Percentiles rank a stretch among this genome's conserved stretches.
Evolutionary conservation across 1,139 yeast genomes (phyloP).

Genomic region (Blastobotrys malaysiensis): DNA sequence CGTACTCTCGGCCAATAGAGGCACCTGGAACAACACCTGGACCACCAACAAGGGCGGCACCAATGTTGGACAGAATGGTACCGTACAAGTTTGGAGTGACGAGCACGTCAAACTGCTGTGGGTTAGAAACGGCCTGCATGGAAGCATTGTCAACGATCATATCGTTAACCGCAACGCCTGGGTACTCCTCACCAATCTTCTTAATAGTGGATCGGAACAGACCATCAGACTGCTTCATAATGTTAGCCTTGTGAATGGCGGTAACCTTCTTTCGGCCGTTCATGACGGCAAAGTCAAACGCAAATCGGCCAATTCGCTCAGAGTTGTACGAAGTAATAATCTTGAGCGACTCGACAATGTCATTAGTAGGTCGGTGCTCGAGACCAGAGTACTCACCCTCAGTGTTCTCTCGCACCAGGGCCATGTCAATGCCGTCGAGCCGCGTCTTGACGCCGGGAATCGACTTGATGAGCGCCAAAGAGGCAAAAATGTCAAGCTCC

Average conservation of each 20-base stretch:
- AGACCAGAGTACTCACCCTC: constrained; percentile 99
- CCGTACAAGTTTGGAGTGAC: constrained; percentile 99
- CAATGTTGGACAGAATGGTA: constrained; percentile 93
- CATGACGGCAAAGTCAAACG: constrained; percentile 90
- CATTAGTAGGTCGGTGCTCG: constrained; percentile 96
- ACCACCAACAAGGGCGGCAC: constrained; percentile 98
- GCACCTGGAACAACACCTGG: constrained; percentile 99
- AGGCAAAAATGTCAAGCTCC: constrained; percentile 92
- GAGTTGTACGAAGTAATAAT: constrained; percentile 92
- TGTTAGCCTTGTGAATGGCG: constrained; percentile 98
- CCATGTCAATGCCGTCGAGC: constrained; percentile 83
- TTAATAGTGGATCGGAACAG: constrained; percentile 92
- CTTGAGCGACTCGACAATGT: constrained; percentile 95
- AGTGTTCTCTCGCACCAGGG: constrained; percentile 92
- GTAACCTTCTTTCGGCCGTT: constrained; percentile 91
- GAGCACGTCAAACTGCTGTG: constrained; percentile 96
- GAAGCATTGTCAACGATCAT: constrained; percentile 98
- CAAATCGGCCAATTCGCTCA: constrained; percentile 96
- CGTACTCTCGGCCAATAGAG: constrained; percentile 95
- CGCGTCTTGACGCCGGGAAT: constrained; percentile 93
- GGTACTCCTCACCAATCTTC: constrained; percentile 86
- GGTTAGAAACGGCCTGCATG: constrained; percentile 98
- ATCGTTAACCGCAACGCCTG: constrained; percentile 77
- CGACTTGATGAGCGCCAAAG: constrained; percentile 86
- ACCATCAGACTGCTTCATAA: constrained; percentile 98